Base-by-base conservation (phyloP, 2,329 filamentous ascomycete species). In the Aspergillus texensis region DNA sequence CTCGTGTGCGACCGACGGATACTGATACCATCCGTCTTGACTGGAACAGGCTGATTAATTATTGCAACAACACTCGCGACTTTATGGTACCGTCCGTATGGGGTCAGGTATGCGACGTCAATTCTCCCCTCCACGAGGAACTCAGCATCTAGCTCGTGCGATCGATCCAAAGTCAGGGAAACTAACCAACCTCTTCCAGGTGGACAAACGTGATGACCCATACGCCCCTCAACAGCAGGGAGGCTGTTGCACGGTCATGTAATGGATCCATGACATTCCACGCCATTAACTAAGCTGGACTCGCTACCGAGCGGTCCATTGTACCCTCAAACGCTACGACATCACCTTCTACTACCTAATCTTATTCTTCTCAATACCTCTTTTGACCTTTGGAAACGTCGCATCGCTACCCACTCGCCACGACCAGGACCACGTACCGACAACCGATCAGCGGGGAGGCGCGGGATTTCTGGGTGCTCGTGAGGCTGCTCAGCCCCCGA, bases 41-140 rank as follows among this genome's bases (percentile, higher is more conserved):
- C 41, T 58, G 24, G 39, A 26, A 68, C 76, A 99, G 95, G 80
- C 91, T 98, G 79, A 98, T 98, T 79, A 92, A 93, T 72, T 98
- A 98, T 84, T 98, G 94, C 82, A 96, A 96, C 81, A 94, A 92
- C 81, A 97, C 95, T 72, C 91, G 94, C 80, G 95, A 99, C 80
- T 98, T 96, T 84, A 98, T 99, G 95, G 94, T 98, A 62, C 94
- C 94, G 58, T 96, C 93, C 60, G 92, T 96, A 79, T 99, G 95
- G 95, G 94, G 94, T 71, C 88, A 90, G 65, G 87, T 89, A 83
- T 73, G 75, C 70, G 66, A 68, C 28, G 9, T 52, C 28, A 11
- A 30, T n/a, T 10, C 57, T 57, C 50, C 45, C 30, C 53, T 55
- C 28, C 16, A 52, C 48, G 46, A 50, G 45, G 45, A 11, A 26